phyloP scores from a whole-genome alignment of 1,139 yeast species.

The Geotrichum armillariae region DNA sequence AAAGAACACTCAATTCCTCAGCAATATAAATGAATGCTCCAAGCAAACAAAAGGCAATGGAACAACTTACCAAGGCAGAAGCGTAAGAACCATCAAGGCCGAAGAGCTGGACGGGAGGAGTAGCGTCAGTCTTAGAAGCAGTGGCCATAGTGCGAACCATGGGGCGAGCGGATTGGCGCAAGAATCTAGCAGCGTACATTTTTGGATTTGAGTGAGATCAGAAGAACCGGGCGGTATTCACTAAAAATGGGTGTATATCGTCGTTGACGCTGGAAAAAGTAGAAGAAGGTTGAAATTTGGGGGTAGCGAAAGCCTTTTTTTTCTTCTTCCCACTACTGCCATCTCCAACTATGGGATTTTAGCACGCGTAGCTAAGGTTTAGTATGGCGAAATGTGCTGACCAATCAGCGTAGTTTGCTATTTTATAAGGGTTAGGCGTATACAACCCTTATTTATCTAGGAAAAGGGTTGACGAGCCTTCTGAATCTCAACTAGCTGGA shows the following conservation, averaged over 20 bases:
- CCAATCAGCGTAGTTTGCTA: constrained; percentile 9
- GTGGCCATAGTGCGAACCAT: constrained; percentile 43
- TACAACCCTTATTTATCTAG: too few species aligned
- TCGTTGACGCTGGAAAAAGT: constrained; percentile 9
- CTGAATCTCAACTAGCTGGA: too few species aligned
- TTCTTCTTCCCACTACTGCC: background rate
- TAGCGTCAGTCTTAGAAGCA: constrained; percentile 54
- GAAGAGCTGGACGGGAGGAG: constrained; percentile 90
- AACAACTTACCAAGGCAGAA: constrained; percentile 58
- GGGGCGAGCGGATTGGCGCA: constrained; percentile 24
- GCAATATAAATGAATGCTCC: background rate
- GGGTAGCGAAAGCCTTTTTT: constrained; percentile 1
- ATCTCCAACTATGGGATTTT: background rate
- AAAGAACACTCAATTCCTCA: background rate
- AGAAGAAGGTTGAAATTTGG: constrained; percentile 5
- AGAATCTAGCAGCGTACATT: constrained; percentile 23
- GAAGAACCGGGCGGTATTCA: constrained; percentile 6
- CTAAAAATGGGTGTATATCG: constrained; percentile 1
- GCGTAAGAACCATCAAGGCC: constrained; percentile 98
- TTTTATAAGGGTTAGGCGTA: too few species aligned
- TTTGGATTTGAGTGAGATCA: background rate
- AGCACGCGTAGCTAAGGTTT: background rate
- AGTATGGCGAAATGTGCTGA: constrained; percentile 3
- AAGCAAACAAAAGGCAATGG: background rate
- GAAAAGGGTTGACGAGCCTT: too few species aligned